Conservation (phyloP, 306 rosid genomes). For the Lupinus albus region DNA sequence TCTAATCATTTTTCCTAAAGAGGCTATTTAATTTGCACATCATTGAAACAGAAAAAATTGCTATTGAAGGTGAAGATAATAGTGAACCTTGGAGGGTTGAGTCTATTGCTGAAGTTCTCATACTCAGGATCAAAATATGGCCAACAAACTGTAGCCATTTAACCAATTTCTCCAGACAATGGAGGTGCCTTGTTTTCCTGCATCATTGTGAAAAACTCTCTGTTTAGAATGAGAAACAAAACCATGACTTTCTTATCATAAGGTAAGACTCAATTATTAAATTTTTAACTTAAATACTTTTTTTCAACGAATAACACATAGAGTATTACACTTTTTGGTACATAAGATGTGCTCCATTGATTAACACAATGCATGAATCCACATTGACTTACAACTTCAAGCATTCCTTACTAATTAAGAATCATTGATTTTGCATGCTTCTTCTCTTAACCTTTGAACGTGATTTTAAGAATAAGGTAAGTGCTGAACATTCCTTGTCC, state of each 20-base stretch:
- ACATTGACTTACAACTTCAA: not conserved
- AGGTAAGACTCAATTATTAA: no score
- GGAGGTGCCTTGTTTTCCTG: constrained; percentile 35
- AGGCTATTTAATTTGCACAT: constrained; percentile 20
- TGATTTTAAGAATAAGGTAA: constrained; percentile 29
- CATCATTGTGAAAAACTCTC: constrained; percentile 27
- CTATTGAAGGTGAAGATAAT: constrained; percentile 16
- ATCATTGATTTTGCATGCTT: constrained; percentile 35
- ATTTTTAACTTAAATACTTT: no score
- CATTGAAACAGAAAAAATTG: not conserved
- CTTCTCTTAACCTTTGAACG: constrained; percentile 36
- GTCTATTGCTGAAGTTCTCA: constrained; percentile 76
- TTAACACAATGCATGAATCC: not conserved
- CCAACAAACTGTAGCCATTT: constrained; percentile 73
- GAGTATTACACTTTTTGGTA: no score
- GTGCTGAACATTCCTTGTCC: not conserved
- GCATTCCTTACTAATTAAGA: not conserved
- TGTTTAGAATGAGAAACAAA: constrained; percentile 21
- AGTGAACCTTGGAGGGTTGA: constrained; percentile 81
- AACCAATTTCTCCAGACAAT: constrained; percentile 33
- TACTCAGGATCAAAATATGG: constrained; percentile 92
- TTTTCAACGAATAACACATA: no score
- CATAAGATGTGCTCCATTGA: no score
- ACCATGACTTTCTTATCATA: not conserved
- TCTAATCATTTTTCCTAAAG: constrained; percentile 1